Base-by-base conservation (phyloP, 2,329 filamentous ascomycete species). In the Verticillium tricorpus region DNA sequence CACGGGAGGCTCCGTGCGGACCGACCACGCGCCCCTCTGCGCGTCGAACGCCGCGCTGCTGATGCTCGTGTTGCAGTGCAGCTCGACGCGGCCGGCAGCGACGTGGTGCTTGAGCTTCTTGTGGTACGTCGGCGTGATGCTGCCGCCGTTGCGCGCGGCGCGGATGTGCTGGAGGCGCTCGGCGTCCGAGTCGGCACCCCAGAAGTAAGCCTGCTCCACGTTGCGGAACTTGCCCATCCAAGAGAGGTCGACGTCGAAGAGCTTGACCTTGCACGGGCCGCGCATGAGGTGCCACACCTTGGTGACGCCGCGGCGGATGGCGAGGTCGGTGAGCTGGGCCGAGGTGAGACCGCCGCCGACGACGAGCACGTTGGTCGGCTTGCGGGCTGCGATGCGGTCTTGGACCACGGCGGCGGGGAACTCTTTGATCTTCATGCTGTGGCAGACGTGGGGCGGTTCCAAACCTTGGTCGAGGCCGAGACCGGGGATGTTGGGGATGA, bases 201-300 rank as follows among this genome's bases (percentile, higher is more conserved):
- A 93, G 73, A 93, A 95, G 0, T 82, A 82, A 0, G 90, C 88
- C 70, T 93, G 90, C 67, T 91, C 86, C 60, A 86, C 84, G 71
- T 94, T 94, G 61, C 88, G 87, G 73, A 90, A 94, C 71, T 94
- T 94, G 11, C 89, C 89, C 73, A 94, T 89, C 91, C 91, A 95
- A 57, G 85, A 82, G 1, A 94, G 80, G 61, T 88, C 85, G 28
- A 94, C 82, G 67, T 94, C 91, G 66, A 94, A 94, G 63, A 89
- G 87, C 73, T 94, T 94, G 58, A 92, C 82, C 67, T 78, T 77
- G 14, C 82, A 68, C 0, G 78, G 74, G 0, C 83, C 80, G 0
- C 91, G 82, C 83, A 93, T 87, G 31, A 94, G 70, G 59, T 90
- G 84, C 79, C 83, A 90, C 0, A 93, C 87, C 64, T 86, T 89